Evolutionary conservation across 2,329 filamentous ascomycete genomes (phyloP).

Genomic region (Thielaviopsis ethacetica): DNA sequence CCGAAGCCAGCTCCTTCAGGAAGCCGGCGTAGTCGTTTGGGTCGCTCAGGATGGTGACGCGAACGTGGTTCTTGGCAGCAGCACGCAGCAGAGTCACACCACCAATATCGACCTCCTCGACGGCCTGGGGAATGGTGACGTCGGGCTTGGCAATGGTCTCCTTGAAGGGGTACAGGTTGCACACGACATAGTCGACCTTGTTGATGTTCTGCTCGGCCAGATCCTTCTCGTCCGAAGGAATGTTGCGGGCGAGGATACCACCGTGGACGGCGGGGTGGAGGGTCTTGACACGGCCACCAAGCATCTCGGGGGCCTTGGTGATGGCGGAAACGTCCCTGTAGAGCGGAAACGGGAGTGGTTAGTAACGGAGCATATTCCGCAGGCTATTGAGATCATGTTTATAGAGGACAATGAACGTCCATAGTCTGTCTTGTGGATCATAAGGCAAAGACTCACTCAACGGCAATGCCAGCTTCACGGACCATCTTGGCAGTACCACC

Average conservation of each 20-base stretch:
- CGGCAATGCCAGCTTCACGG: conserved; percentile 83
- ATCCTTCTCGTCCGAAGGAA: conserved; percentile 92
- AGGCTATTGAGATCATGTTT: no score
- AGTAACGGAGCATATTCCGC: neutral
- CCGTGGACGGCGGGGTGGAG: conserved; percentile 86
- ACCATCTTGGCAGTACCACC: conserved; percentile 95
- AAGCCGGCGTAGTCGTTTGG: conserved; percentile 89
- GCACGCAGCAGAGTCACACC: conserved; percentile 92
- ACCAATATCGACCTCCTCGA: conserved; percentile 97
- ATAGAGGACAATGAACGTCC: neutral
- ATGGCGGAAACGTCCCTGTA: conserved; percentile 88
- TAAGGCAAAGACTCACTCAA: conserved; percentile 50
- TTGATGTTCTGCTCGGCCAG: conserved; percentile 86
- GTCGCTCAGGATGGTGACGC: conserved; percentile 91
- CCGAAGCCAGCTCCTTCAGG: conserved; percentile 73
- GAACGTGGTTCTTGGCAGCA: conserved; percentile 92
- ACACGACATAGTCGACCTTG: conserved; percentile 91
- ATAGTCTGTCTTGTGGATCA: neutral
- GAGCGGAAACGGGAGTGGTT: neutral
- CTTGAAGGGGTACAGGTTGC: conserved; percentile 99
- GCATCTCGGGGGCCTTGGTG: conserved; percentile 93
- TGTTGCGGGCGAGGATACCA: conserved; percentile 82
- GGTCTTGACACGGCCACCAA: conserved; percentile 73
- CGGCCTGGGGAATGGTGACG: conserved; percentile 88
- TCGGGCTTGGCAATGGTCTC: conserved; percentile 95